Evolutionary conservation across 2,329 filamentous ascomycete genomes (phyloP), one percentile per base, ranked within the genome.

Genomic region (Sporothrix humicola): DNA sequence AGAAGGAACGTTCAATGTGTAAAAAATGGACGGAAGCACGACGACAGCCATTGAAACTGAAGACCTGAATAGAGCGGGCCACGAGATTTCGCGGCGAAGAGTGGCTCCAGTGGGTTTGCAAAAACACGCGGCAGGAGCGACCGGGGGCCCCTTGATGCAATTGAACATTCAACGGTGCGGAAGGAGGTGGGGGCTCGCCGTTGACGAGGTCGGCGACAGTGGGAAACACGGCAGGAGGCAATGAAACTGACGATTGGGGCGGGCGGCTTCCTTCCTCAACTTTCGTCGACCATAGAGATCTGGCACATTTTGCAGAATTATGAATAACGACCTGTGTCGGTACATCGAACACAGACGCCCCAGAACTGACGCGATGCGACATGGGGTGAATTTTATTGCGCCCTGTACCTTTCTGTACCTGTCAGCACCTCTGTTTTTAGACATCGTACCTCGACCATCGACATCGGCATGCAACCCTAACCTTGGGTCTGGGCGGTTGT

Each of bases 401-500:
- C 31, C 4, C 56, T 59, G 26, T 37, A 26, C 9, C 13, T 6
- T 37, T 37, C 61, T 44, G 61, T 66, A 26, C 61, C 61, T 66
- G 61, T 48, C 61, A 66, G 61, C 42, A 37, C 7, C n/a, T 9
- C 15, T 6, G 13, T 10, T 46, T 46, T 13, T 56, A 37, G 12
- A 48, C 37, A 17, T n/a, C n/a, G n/a, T 17, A 17, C 15, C 9
- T 9, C 10, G 52, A 56, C 52, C 7, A 7, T 44, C 26, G n/a
- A 20, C n/a, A 15, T 26, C 61, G 42, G 61, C n/a, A 48, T 66
- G 42, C 61, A 66, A 66, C 61, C 42, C 61, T 48, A 66, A 48
- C 61, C 61, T 13, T 66, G 61, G 42, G 42, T 66, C 61, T 48
- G 61, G 61, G 12, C 61, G 61, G 61, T 48, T 17, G 42, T 66